Evolutionary conservation across 495 filamentous ascomycete genomes (phyloP).

Genomic region (Annulohypoxylon maeteangense): DNA sequence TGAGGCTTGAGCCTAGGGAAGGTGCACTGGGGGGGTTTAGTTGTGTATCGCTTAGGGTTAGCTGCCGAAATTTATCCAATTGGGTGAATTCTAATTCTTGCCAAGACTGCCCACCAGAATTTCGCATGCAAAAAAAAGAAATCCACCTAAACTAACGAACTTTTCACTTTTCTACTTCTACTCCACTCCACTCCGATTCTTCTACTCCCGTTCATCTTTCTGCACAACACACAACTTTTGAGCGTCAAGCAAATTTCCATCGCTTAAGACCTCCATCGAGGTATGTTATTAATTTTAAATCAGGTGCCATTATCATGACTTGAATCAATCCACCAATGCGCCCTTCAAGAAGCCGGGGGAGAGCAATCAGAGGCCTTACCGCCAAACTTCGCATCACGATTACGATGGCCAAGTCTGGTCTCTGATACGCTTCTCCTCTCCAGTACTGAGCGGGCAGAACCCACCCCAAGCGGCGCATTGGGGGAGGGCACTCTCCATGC

Average conservation of each 20-base stretch:
- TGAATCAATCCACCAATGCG: constrained; percentile 45
- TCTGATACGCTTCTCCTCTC: constrained; percentile 79
- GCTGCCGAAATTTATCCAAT: constrained; percentile 45
- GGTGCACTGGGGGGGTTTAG: constrained; percentile 25
- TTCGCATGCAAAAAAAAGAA: constrained; percentile 25
- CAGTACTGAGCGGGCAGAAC: constrained; percentile 91
- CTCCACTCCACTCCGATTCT: constrained; percentile 3
- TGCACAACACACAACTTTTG: constrained; percentile 21
- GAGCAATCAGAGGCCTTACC: constrained; percentile 56
- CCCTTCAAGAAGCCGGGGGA: constrained; percentile 62
- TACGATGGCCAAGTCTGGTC: constrained; percentile 33
- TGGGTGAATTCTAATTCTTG: constrained; percentile 23
- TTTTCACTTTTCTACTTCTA: background rate
- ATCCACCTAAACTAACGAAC: background rate
- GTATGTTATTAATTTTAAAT: constrained; percentile 49
- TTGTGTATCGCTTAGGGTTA: constrained; percentile 52
- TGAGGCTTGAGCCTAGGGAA: constrained; percentile 40
- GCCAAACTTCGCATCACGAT: constrained; percentile 34
- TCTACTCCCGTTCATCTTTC: constrained; percentile 14
- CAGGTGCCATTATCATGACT: constrained; percentile 50
- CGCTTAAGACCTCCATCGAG: constrained; percentile 48
- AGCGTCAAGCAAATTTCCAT: constrained; percentile 30
- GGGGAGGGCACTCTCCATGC: constrained; percentile 93
- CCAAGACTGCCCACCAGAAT: constrained; percentile 33
- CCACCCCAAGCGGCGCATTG: constrained; percentile 64